Conservation (phyloP, 257 asterid genomes). For the Ligustrum vulgare region DNA sequence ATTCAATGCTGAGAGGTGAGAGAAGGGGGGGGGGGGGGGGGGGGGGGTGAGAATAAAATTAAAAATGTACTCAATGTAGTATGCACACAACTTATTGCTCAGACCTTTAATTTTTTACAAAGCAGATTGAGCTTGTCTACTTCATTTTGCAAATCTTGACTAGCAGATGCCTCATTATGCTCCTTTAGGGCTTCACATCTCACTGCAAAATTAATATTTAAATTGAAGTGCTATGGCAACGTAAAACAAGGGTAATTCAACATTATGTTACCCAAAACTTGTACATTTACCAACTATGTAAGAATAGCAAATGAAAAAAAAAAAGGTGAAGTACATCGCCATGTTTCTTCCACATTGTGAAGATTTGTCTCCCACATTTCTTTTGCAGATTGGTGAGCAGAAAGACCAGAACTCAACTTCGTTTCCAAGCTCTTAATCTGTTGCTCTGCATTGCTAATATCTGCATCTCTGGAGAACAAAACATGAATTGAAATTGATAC, state of each 20-base stretch:
- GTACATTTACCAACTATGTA: slow-evolving; percentile 4
- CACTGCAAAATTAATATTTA: slow-evolving; percentile 50
- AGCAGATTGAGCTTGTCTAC: slow-evolving; percentile 58
- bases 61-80: slow-evolving; percentile 22
- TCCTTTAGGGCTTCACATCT: slow-evolving; percentile 71
- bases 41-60: slow-evolving; percentile 4
- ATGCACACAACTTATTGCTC: background rate
- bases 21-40: too few relatives aligned
- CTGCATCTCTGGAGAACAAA: slow-evolving; percentile 71
- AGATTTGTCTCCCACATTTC: slow-evolving; percentile 81
- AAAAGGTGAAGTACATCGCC: slow-evolving; percentile 64
- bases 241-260: slow-evolving; percentile 2
- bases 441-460: slow-evolving; percentile 59
- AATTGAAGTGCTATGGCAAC: slow-evolving; percentile 12
- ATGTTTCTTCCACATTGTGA: slow-evolving; percentile 86
- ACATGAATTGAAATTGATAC: slow-evolving; percentile 21
- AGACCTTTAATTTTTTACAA: slow-evolving; percentile 73
- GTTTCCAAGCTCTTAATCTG: slow-evolving; percentile 63
- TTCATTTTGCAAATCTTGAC: slow-evolving; percentile 58
- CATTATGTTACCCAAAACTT: background rate
- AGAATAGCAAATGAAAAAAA: slow-evolving; percentile 24
- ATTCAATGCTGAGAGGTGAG: slow-evolving; percentile 25
- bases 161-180: slow-evolving; percentile 50
- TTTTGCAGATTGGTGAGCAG: slow-evolving; percentile 75
- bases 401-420: slow-evolving; percentile 69